phyloP scores from a whole-genome alignment of 257 asterid species.

The Cruciata laevipes region DNA sequence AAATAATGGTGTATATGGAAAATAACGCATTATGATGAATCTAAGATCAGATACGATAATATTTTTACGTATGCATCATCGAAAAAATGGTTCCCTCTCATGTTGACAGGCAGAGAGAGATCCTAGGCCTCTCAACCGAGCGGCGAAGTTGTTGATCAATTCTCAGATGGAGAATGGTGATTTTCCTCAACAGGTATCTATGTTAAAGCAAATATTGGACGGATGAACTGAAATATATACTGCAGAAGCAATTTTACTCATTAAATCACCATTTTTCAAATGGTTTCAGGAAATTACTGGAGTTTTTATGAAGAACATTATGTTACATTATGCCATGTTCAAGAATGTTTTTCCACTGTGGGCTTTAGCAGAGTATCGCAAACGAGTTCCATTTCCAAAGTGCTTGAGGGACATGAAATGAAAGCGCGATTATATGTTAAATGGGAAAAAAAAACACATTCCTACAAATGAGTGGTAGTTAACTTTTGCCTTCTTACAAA shows the following conservation, averaged over 20 bases:
- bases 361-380: slow-evolving; percentile 67
- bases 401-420: background rate
- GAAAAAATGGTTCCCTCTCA: background rate
- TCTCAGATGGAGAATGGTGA: slow-evolving; percentile 68
- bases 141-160: slow-evolving; percentile 62
- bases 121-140: slow-evolving; percentile 59
- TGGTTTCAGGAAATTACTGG: slow-evolving; percentile 50
- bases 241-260: background rate
- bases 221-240: background rate
- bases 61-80: too few species aligned
- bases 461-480: too few species aligned
- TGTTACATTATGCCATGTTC: slow-evolving; percentile 51
- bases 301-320: background rate
- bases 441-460: too few species aligned
- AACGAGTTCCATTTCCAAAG: background rate
- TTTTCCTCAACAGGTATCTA: slow-evolving; percentile 49
- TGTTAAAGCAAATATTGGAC: background rate
- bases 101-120: slow-evolving; percentile 37
- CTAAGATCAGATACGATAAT: too few species aligned
- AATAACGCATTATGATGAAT: too few species aligned
- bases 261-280: background rate
- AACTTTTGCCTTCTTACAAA: too few species aligned
- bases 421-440: too few species aligned
- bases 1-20: background rate
- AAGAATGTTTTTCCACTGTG: slow-evolving; percentile 56